Conservation (phyloP, 2,329 filamentous ascomycete species). For the Diatrype stigma region DNA sequence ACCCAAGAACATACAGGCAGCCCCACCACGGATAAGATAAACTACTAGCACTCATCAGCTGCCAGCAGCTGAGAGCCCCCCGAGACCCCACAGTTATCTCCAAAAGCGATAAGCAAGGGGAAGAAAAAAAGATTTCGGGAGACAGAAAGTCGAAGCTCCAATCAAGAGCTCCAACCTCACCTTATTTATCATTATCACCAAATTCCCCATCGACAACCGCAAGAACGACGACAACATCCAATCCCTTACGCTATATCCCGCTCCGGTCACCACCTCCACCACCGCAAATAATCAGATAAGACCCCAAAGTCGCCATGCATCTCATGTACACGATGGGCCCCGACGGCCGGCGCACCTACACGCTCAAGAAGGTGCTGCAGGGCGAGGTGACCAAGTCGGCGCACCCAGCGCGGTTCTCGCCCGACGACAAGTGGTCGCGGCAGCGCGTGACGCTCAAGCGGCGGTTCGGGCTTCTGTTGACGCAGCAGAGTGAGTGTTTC, state of each 20-base stretch:
- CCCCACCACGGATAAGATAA: too few species aligned
- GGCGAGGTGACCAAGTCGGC: slow-evolving; percentile 92
- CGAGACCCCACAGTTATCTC: neutral
- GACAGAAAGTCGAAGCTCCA: neutral
- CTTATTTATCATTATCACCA: neutral
- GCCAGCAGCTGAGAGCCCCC: neutral
- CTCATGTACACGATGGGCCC: slow-evolving; percentile 79
- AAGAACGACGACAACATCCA: neutral
- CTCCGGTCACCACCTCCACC: neutral
- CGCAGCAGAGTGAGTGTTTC: slow-evolving; percentile 59
- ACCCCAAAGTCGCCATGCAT: slow-evolving; percentile 42
- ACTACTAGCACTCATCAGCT: neutral
- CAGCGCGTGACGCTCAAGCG: slow-evolving; percentile 95
- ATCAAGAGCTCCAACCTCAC: neutral
- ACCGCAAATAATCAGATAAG: neutral
- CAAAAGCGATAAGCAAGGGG: neutral
- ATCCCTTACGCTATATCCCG: too few species aligned
- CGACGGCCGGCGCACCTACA: slow-evolving; percentile 86
- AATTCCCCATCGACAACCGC: neutral
- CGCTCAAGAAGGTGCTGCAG: slow-evolving; percentile 82
- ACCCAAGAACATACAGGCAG: too few species aligned
- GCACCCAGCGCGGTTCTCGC: slow-evolving; percentile 93
- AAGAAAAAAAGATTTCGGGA: neutral
- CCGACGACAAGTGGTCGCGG: slow-evolving; percentile 97
- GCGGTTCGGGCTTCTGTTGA: slow-evolving; percentile 83